Base-by-base conservation (phyloP, 1,284 basidiomycete genomes). In the Leccinum laetum region DNA sequence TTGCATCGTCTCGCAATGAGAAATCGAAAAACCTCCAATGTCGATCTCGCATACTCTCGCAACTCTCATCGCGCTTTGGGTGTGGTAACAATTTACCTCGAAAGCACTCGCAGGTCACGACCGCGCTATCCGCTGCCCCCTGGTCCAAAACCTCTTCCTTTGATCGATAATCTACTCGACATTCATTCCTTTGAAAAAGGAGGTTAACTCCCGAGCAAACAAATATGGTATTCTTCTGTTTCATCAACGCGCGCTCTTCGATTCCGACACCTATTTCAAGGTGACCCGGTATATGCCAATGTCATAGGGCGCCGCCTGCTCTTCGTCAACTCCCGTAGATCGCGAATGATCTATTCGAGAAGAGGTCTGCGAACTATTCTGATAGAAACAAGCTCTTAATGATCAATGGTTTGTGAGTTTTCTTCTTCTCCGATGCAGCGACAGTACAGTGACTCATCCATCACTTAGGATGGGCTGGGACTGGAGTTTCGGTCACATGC, bases 401-500 rank as follows among this genome's bases (percentile, higher is more conserved):
- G 73, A 77, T 77, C 60, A 77, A 77, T 44, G 76, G 74, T 13
- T 29, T 75, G 76, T 77, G 60, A 59, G 71, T 67, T 35, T 32
- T 29, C 2, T 10, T 4, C 7, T 39, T 8, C 14, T 2, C 14
- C 14, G 3, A 41, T 41, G 39, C 14, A 41, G 14, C 3, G 35
- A 6, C 1, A 37, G 35, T 37, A n/a, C 41, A 44, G 41, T 44
- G 41, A n/a, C 41, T 44, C 29, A 75, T 39, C 5, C 37, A 7
- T 39, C 13, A 9, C 56, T 32, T 60, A 84, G 83, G 41, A 82
- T 83, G 79, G 84, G 83, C 3, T 85, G 82, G 81, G 79, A 82
- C 21, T 85, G 83, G 77, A 81, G 81, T 58, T 81, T 86, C 58
- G 81, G 78, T 0, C 81, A 85, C 64, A 84, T 84, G 82, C 80